Conservation (phyloP, 352 stramenopile genomes). For the Phytophthora lateralis region DNA sequence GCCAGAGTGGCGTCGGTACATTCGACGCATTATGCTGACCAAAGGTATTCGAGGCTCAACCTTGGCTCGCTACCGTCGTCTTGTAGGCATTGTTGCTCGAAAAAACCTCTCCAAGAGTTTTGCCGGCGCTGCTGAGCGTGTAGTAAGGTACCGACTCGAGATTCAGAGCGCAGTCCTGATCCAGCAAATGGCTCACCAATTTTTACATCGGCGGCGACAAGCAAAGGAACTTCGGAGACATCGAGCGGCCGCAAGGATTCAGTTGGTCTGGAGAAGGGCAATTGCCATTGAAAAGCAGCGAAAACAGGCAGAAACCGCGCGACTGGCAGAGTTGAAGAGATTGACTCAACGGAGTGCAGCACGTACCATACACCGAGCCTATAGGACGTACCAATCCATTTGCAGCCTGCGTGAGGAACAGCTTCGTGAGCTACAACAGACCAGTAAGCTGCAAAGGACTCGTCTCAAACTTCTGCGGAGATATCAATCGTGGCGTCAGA, state of each 20-base stretch:
- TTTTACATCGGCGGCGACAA: constrained; percentile 26
- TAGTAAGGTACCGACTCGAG: constrained; percentile 29
- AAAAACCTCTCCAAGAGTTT: constrained; percentile 28
- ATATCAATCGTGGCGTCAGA: constrained; percentile 27
- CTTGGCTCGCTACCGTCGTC: constrained; percentile 41
- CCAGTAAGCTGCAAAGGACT: constrained; percentile 15
- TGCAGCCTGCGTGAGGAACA: constrained; percentile 18
- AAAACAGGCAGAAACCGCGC: constrained; percentile 8
- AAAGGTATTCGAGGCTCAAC: constrained; percentile 40
- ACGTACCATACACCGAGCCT: constrained; percentile 18
- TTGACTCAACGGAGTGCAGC: constrained; percentile 5
- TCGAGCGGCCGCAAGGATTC: constrained; percentile 19
- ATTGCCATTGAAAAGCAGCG: constrained; percentile 6
- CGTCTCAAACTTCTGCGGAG: constrained; percentile 24
- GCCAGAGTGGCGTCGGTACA: constrained; percentile 26
- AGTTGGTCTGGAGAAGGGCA: constrained; percentile 13
- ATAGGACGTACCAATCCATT: constrained; percentile 14
- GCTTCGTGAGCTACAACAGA: constrained; percentile 13
- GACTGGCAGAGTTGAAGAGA: constrained; percentile 4
- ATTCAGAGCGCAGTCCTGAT: constrained; percentile 21
- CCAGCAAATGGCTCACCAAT: constrained; percentile 15
- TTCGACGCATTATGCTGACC: constrained; percentile 30
- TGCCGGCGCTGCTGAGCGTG: constrained; percentile 16
- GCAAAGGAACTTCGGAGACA: constrained; percentile 9
- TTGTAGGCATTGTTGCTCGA: constrained; percentile 42